Evolutionary conservation across 768 basidiomycete genomes (phyloP).

Genomic region (Mycena leptocephala): DNA sequence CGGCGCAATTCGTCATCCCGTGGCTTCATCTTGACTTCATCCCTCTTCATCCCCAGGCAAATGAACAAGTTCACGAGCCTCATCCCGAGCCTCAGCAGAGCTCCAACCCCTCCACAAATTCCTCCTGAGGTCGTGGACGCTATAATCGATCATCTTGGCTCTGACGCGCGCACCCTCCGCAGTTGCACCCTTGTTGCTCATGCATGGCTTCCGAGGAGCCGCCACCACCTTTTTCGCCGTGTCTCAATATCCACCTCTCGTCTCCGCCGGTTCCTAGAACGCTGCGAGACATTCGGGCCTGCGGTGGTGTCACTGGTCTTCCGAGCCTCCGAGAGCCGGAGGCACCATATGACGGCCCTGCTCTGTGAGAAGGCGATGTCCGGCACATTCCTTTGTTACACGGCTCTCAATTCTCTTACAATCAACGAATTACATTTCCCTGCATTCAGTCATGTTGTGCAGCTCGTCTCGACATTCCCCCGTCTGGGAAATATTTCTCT

Average conservation of each 20-base stretch:
- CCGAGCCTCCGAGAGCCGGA: not conserved
- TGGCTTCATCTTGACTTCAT: too few relatives aligned
- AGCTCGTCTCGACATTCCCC: not conserved
- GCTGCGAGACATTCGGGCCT: not conserved
- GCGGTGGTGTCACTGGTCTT: not conserved
- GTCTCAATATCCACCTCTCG: not conserved
- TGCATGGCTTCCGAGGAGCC: constrained; percentile 3
- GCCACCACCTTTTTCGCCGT: not conserved
- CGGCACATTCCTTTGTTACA: not conserved
- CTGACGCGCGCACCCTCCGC: not conserved
- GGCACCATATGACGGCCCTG: not conserved
- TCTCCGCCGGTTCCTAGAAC: not conserved
- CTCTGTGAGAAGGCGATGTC: not conserved
- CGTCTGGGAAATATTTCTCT: not conserved
- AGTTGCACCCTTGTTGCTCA: not conserved
- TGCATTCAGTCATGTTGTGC: not conserved
- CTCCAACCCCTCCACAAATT: not conserved
- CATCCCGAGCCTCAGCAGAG: too few relatives aligned
- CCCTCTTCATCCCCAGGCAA: too few relatives aligned
- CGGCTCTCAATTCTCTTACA: not conserved
- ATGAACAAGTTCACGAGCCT: too few relatives aligned
- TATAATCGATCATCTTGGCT: not conserved
- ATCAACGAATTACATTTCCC: not conserved
- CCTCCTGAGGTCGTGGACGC: constrained; percentile 13
- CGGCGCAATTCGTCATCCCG: too few relatives aligned